A percentile compares a stretch with the other conserved stretches of the same genome.
Evolutionary conservation across 176 grass and related monocot species (phyloP).

Genomic region (Oryza meridionalis): DNA sequence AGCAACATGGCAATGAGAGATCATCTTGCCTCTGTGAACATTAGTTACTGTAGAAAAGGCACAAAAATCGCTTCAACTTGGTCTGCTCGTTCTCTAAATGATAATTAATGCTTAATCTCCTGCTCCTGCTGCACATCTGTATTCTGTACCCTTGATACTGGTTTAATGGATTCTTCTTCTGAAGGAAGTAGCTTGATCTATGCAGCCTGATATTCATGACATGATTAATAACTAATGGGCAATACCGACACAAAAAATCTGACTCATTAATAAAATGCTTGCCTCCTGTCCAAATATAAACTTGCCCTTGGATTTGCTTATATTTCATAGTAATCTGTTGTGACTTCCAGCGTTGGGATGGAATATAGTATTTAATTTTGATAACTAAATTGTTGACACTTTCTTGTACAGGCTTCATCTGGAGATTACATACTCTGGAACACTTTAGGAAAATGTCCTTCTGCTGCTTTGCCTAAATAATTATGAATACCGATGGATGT

Average conservation of each 20-base stretch:
- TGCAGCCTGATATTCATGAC: not conserved
- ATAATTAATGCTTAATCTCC: not conserved
- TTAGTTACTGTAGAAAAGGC: too few species aligned
- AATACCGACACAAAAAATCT: not conserved
- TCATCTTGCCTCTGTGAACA: too few species aligned
- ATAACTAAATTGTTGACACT: not conserved
- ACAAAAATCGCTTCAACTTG: too few species aligned
- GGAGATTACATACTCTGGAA: slow-evolving; percentile 41
- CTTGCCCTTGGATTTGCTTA: not conserved
- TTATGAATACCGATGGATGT: slow-evolving; percentile 25
- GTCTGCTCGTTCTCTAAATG: not conserved
- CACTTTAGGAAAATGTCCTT: not conserved
- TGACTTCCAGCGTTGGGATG: not conserved
- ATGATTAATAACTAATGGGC: not conserved
- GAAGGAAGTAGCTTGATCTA: not conserved
- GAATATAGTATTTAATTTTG: not conserved
- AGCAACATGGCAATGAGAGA: too few species aligned
- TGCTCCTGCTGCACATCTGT: not conserved
- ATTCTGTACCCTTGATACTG: not conserved
- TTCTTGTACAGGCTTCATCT: slow-evolving; percentile 62
- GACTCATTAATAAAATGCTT: slow-evolving; percentile 1
- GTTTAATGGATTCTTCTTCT: not conserved
- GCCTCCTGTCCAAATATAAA: slow-evolving; percentile 1
- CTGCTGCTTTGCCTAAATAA: slow-evolving; percentile 45
- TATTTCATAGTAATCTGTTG: not conserved